Evolutionary conservation across 2,329 filamentous ascomycete species (phyloP).

Genomic region (Hirsutella thompsonii): DNA sequence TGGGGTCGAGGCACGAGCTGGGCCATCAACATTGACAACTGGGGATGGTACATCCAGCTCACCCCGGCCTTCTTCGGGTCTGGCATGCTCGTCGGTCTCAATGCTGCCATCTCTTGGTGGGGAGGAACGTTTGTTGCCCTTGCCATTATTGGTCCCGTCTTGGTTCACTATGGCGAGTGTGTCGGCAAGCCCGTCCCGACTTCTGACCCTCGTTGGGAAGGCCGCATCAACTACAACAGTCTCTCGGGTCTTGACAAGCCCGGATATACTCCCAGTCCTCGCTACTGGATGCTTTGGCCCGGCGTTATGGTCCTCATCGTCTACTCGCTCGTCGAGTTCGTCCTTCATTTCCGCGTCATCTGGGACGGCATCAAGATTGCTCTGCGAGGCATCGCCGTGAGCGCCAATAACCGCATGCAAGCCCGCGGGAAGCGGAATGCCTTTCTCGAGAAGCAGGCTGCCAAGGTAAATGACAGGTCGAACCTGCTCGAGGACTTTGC

Average conservation of each 20-base stretch:
- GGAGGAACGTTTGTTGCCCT: conserved; percentile 41
- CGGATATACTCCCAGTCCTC: conserved; percentile 20
- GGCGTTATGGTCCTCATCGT: conserved; percentile 30
- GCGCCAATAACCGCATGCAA: conserved; percentile 17
- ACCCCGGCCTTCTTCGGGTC: conserved; percentile 50
- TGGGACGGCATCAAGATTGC: conserved; percentile 21
- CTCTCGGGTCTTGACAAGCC: conserved; percentile 15
- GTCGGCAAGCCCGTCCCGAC: conserved; percentile 24
- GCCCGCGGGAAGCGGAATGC: conserved; percentile 16
- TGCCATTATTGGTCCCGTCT: conserved; percentile 34
- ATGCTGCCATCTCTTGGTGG: conserved; percentile 45
- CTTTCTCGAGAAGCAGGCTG: conserved; percentile 22
- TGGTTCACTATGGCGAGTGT: conserved; percentile 36
- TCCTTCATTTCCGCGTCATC: conserved; percentile 24
- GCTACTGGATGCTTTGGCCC: conserved; percentile 31
- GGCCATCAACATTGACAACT: conserved; percentile 42
- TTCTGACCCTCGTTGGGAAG: conserved; percentile 17
- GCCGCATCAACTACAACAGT: conserved; percentile 15
- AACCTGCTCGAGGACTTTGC: conserved; percentile 25
- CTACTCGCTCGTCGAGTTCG: conserved; percentile 26
- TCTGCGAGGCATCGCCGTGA: conserved; percentile 15
- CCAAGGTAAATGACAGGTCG: conserved; percentile 17
- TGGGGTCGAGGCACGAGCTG: conserved; percentile 35
- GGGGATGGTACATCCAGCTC: conserved; percentile 47
- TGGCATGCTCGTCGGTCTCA: conserved; percentile 35